Evolutionary conservation across 2,329 filamentous ascomycete genomes (phyloP), one percentile per base, ranked within the genome.

Genomic region (Microcyclospora tardicrescens): DNA sequence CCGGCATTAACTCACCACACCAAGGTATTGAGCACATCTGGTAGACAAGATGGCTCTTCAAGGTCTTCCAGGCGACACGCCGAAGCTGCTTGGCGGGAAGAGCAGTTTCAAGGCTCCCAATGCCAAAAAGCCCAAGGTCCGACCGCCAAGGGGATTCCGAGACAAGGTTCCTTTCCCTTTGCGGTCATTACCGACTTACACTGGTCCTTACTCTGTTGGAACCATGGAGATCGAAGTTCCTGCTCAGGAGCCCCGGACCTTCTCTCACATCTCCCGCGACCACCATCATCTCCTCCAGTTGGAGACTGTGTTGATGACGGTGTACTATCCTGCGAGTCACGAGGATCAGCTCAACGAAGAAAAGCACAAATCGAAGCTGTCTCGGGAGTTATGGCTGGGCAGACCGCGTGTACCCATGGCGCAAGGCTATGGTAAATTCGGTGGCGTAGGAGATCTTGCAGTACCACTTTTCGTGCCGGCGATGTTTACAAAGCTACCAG

Each of bases 401-500:
- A 61, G 73, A 33, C 76, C 77, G 2, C 61, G 76, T 29, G 40
- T 68, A 2, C 62, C 67, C 28, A 71, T 73, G 3, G 72, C 72
- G 13, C 68, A 70, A 45, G 77, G 74, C 1, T 81, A 79, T 53
- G 73, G 70, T n/a, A 70, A 69, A 39, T 80, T 79, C 50, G 65
- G 74, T 30, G 68, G 67, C 16, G 49, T 78, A 2, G 61, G 68
- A 8, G 50, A 63, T 33, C 57, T 69, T 1, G 65, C 69, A 8
- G 64, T 74, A 10, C 65, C 65, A 0, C 68, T 72, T 39, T 72
- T 79, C 49, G 66, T 69, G 2, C 61, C 64, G 10, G 76, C 75
- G 0, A 73, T 77, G 61, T 76, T 75, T 44, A 81, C 76, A 16
- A 80, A 79, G 51, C 52, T 81, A 11, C 76, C 75, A 1, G 77